phyloP scores from a whole-genome alignment of 208 protist genomes.

The Porcisia hertigi region DNA sequence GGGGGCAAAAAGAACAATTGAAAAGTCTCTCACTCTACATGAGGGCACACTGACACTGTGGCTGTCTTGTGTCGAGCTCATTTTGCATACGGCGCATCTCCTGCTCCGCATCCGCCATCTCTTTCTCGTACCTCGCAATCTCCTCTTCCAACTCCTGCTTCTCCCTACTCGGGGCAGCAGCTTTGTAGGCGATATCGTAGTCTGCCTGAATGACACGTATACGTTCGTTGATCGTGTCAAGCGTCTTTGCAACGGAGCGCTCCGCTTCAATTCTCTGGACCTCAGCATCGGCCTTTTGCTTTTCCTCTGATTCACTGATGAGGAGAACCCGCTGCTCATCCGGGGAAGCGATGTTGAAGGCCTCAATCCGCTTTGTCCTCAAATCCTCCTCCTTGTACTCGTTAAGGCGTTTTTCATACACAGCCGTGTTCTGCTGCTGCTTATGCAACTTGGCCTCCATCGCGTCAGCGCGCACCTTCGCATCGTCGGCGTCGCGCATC shows the following conservation, averaged over 20 bases:
- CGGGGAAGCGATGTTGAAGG: conserved; percentile 54
- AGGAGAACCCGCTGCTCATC: conserved; percentile 54
- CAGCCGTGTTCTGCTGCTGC: conserved; percentile 34
- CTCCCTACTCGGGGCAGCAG: conserved; percentile 38
- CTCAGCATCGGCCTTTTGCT: conserved; percentile 28
- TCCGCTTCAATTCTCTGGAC: conserved; percentile 37
- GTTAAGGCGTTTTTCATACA: conserved; percentile 33
- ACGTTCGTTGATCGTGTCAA: conserved; percentile 24
- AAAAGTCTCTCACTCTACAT: conserved; percentile 47
- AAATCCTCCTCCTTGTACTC: conserved; percentile 40
- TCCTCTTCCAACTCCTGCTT: conserved; percentile 50
- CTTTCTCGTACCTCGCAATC: conserved; percentile 53
- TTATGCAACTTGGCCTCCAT: conserved; percentile 45
- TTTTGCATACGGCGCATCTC: conserved; percentile 49
- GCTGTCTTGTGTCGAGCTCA: conserved; percentile 57
- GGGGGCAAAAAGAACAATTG: background rate
- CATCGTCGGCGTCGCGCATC: conserved; percentile 44
- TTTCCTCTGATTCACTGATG: conserved; percentile 24
- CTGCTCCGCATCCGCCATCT: conserved; percentile 53
- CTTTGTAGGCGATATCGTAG: conserved; percentile 47
- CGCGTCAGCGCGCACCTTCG: conserved; percentile 41
- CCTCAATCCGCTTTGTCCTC: conserved; percentile 45
- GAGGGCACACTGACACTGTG: conserved; percentile 49
- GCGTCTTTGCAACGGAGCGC: conserved; percentile 14
- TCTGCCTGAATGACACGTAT: conserved; percentile 37